phyloP scores from a whole-genome alignment of 2,329 filamentous ascomycete species.

The Amylocarpus encephaloides region DNA sequence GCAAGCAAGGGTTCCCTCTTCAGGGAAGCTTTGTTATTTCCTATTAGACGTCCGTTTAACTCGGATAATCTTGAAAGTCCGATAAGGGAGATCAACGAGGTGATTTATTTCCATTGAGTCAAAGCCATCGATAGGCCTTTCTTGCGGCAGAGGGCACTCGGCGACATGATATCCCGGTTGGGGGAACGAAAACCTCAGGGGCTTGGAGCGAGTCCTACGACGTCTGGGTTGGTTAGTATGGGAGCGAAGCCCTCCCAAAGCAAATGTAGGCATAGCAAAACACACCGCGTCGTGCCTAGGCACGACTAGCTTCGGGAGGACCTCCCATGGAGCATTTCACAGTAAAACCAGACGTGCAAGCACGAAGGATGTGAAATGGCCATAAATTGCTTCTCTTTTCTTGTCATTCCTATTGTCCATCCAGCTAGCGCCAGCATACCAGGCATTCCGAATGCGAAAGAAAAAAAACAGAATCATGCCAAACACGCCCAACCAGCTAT shows the following conservation, averaged over 20 bases:
- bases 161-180: too few species aligned
- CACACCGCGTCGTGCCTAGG: conserved; percentile 15
- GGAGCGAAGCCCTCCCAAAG: conserved; percentile 26
- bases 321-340: conserved; percentile 74
- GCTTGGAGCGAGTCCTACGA: neutral
- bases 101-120: conserved; percentile 71
- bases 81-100: conserved; percentile 61
- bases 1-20: conserved; percentile 50
- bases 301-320: conserved; percentile 53
- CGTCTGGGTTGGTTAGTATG: conserved; percentile 22
- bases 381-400: conserved; percentile 40
- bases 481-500: conserved; percentile 19
- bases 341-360: conserved; percentile 35
- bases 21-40: conserved; percentile 45
- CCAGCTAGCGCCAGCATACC: conserved; percentile 14
- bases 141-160: neutral
- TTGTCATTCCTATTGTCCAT: conserved; percentile 29
- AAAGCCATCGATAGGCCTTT: conserved; percentile 9
- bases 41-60: conserved; percentile 94
- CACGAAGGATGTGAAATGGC: conserved; percentile 59
- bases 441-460: conserved; percentile 8
- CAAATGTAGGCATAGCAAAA: conserved; percentile 28
- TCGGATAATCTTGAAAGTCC: conserved; percentile 63
- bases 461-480: conserved; percentile 20
- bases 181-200: too few species aligned